Evolutionary conservation across 345 rosid genomes (phyloP), one percentile per base, ranked within the genome.

Genomic region (Mercurialis annua): DNA sequence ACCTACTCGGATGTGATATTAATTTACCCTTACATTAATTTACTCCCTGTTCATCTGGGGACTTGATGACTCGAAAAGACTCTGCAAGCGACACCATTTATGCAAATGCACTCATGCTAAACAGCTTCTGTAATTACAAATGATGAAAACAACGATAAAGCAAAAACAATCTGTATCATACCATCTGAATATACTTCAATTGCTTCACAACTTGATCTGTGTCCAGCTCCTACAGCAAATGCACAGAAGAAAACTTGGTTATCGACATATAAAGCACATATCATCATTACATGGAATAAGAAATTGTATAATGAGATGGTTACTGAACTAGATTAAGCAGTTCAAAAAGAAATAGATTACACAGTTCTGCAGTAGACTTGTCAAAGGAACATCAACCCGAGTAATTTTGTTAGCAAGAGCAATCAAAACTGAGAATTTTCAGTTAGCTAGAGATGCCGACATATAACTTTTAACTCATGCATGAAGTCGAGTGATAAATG

Each of bases 121-220:
- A 61, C 20, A 29, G 1, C 11, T 61, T 40, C 14, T 14, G 34
- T 14, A 44, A 42, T 23, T 1, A n/a, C 18, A 40, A 33, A 42
- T 14, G 46, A 14, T 42, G 11, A 34, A 49, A 26, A 23, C 11
- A 40, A n/a, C 15, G 20, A 2, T 38, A 44, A 14, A 43, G 7
- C 12, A 18, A 53, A n/a, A 50, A 0, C 26, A 40, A 2, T 16
- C 50, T 7, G n/a, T 10, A 29, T 54, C 90, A 42, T 80, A 92
- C 98, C 96, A 66, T 79, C 74, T 83, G 81, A 50, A 85, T 71
- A 72, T 83, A 85, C 82, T 92, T 88, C 48, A 90, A 82, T 61
- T 92, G 99, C 87, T 81, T 85, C 53, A 88, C 66, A 70, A 90
- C 77, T 77, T 87, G 80, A 69, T 83, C 86, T 29, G 98, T 92